Conservation (phyloP, 805 yeast genomes). For the Geotrichum ghanense region DNA sequence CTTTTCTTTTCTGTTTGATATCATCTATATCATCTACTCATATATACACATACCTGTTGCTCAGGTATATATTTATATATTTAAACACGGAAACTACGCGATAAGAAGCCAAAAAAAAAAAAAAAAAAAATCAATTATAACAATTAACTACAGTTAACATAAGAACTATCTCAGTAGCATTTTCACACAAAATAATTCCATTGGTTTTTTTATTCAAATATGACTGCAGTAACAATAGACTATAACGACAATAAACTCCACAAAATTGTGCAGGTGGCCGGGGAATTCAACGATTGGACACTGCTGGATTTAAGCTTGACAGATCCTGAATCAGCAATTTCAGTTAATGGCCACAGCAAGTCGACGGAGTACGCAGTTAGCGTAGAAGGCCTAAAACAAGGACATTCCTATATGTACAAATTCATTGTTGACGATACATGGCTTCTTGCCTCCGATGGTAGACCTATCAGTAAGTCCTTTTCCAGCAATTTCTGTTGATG, state of each 20-base stretch:
- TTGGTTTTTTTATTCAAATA: too few relatives aligned
- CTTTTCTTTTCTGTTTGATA: too few relatives aligned
- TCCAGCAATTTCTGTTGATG: not conserved
- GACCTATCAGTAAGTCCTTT: conserved; percentile 4
- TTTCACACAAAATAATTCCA: too few relatives aligned
- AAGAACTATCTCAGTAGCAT: too few relatives aligned
- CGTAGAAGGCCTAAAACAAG: conserved; percentile 14
- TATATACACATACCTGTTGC: too few relatives aligned
- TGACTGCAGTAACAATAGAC: not conserved
- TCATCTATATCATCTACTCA: too few relatives aligned
- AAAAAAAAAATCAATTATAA: too few relatives aligned
- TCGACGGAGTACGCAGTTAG: conserved; percentile 5
- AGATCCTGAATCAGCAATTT: conserved; percentile 7
- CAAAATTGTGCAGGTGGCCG: conserved; percentile 26
- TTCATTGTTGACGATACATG: conserved; percentile 31
- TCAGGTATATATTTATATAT: too few relatives aligned
- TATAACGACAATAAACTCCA: conserved; percentile 21
- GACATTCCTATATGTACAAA: conserved; percentile 26
- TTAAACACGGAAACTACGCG: too few relatives aligned
- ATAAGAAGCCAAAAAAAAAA: too few relatives aligned
- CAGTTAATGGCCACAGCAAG: too few relatives aligned
- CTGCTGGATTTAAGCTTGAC: conserved; percentile 15
- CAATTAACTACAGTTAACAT: too few relatives aligned
- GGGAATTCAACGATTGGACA: conserved; percentile 29
- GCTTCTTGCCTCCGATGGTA: conserved; percentile 20